Evolutionary conservation across 2,329 filamentous ascomycete species (phyloP).

Genomic region (Ophiocordyceps camponoti-rufipedis): DNA sequence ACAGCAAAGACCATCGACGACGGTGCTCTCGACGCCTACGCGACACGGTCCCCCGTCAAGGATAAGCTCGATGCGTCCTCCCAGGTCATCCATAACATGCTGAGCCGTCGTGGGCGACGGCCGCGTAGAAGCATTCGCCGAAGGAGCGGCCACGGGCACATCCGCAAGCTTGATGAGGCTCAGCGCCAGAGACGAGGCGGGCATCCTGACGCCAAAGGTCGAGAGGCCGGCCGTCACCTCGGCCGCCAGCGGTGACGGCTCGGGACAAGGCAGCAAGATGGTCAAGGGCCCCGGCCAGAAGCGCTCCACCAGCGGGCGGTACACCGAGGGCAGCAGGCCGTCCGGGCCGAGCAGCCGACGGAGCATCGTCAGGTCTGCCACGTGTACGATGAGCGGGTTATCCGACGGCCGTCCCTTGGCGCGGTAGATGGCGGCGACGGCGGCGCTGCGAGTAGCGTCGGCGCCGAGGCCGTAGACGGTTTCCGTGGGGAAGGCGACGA

Average conservation of each 20-base stretch:
- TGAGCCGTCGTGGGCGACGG: slow-evolving; percentile 81
- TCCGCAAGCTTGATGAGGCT: slow-evolving; percentile 67
- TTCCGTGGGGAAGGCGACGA: slow-evolving; percentile 93
- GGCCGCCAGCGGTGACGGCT: slow-evolving; percentile 54
- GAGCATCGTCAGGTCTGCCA: slow-evolving; percentile 66
- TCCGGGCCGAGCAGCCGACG: slow-evolving; percentile 33
- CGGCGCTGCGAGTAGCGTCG: slow-evolving; percentile 69
- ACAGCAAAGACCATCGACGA: slow-evolving; percentile 72
- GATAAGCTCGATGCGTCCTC: slow-evolving; percentile 68
- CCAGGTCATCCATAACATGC: slow-evolving; percentile 74
- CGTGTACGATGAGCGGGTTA: slow-evolving; percentile 88
- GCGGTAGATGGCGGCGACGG: slow-evolving; percentile 80
- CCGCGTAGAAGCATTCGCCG: slow-evolving; percentile 84
- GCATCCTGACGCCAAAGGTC: slow-evolving; percentile 85
- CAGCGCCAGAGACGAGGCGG: slow-evolving; percentile 65
- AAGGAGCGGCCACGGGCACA: slow-evolving; percentile 73
- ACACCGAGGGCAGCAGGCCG: slow-evolving; percentile 50
- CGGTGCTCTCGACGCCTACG: slow-evolving; percentile 91
- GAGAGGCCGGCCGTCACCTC: slow-evolving; percentile 75
- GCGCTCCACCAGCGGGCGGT: slow-evolving; percentile 54
- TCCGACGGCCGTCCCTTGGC: slow-evolving; percentile 84
- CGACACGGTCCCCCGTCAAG: slow-evolving; percentile 74
- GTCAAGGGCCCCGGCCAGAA: slow-evolving; percentile 97
- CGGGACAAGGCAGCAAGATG: slow-evolving; percentile 64
- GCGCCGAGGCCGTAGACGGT: slow-evolving; percentile 96